Evolutionary conservation across 805 yeast genomes (phyloP), one percentile per base, ranked within the genome.

Genomic region (Tetrapisispora phaffii): DNA sequence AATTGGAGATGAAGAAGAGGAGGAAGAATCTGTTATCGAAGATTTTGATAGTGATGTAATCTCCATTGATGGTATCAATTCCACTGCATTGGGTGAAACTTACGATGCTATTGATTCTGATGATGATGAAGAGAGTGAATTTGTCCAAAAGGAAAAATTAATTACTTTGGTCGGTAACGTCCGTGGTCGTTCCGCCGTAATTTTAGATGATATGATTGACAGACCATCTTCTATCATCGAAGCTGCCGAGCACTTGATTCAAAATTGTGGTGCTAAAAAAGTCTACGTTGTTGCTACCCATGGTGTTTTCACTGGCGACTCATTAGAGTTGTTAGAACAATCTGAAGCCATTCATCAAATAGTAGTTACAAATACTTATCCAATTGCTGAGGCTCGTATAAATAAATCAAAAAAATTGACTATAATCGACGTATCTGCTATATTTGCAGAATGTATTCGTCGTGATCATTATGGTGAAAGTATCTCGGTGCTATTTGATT

Each of bases 401-500:
- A 72, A 70, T 44, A 73, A 71, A 41, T 73, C 81, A 50, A 70
- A 77, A 47, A 93, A 93, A 66, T 73, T 93, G 56, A 80, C 79
- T 15, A 83, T 87, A 41, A 88, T 93, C 57, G 98, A 93, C 60
- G 94, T 93, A 41, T 84, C 96, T 49, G 84, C 95, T 17, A 88
- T 93, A 44, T 85, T 93, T 60, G 97, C 97, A 31, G 99, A 93
- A 71, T 93, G 97, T 67, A 90, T 93, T 50, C 82, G 99, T 70
- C 84, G 99, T 71, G 96, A 93, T 63, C 99, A 93, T 66, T 89
- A 90, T 58, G 99, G 98, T 64, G 97, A 90, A 71, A 83, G 94
- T 56, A 89, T 90, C 50, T 85, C 96, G 34, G 95, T 89, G 19
- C 70, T 89, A 56, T 89, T 90, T 63, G 96, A 89, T 65, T 87